Percentiles rank a stretch among this genome's conserved stretches.
phyloP scores from a whole-genome alignment of 768 basidiomycete genomes.

The Kondoa malvinella region DNA sequence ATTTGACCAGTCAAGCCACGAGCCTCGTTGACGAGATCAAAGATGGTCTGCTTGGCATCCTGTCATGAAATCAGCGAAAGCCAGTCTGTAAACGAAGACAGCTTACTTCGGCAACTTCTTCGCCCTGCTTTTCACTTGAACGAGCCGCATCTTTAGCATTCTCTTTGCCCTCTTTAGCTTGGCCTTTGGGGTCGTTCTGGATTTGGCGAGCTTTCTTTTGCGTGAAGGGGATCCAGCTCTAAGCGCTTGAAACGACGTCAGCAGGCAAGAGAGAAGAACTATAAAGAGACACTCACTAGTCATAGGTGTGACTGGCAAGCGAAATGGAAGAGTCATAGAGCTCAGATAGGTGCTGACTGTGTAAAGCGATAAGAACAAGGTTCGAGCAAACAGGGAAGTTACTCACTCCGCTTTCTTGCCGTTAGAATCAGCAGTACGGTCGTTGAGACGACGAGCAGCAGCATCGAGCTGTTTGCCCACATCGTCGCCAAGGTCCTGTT shows the following conservation, averaged over 20 bases:
- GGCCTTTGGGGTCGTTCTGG: neutral
- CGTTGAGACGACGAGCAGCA: neutral
- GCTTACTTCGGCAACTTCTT: neutral
- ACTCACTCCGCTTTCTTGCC: neutral
- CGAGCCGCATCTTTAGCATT: neutral
- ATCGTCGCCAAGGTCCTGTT: neutral
- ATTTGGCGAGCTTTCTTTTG: neutral
- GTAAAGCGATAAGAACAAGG: neutral
- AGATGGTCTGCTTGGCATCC: neutral
- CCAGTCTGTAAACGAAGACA: neutral
- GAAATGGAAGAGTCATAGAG: neutral
- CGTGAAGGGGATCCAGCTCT: neutral
- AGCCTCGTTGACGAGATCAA: neutral
- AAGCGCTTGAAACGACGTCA: neutral
- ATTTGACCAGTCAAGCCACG: neutral
- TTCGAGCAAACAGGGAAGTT: neutral
- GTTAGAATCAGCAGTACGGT: neutral
- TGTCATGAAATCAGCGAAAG: neutral
- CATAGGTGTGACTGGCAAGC: neutral
- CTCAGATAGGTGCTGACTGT: neutral
- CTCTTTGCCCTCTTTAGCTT: neutral
- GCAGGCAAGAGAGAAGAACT: neutral
- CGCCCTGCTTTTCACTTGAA: neutral
- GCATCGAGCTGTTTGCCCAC: neutral
- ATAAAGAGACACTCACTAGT: neutral